Evolutionary conservation across 1,284 basidiomycete genomes (phyloP).

Genomic region (Sporisorium reilianum): DNA sequence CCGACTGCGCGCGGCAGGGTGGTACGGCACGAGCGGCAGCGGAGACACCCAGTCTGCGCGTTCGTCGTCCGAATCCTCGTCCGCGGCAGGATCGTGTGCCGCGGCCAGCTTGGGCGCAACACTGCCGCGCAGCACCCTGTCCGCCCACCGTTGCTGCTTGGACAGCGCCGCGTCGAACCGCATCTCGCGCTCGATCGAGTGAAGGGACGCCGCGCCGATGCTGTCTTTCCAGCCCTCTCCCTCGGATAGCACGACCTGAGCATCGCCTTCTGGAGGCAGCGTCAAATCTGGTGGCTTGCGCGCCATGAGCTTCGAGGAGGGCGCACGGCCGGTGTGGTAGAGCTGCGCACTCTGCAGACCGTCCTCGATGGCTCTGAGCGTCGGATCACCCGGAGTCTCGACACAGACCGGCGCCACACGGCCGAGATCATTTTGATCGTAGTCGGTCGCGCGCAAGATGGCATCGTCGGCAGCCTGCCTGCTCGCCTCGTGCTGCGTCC

Average conservation of each 20-base stretch:
- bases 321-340: not conserved
- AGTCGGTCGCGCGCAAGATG: conserved; percentile 10
- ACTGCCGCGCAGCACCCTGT: conserved; percentile 4
- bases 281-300: not conserved
- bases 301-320: not conserved
- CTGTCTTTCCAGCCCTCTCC: not conserved
- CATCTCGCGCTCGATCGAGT: conserved; percentile 28
- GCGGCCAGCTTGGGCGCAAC: not conserved
- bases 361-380: conserved; percentile 6
- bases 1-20: conserved; percentile 15
- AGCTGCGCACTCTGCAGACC: conserved; percentile 13
- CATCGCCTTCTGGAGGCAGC: not conserved
- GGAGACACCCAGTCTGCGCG: conserved; percentile 9
- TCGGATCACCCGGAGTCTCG: conserved; percentile 7
- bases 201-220: conserved; percentile 16
- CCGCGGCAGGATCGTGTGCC: not conserved
- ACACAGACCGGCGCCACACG: not conserved
- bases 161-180: conserved; percentile 13
- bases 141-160: conserved; percentile 23
- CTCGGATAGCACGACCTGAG: conserved; percentile 7
- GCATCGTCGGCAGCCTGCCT: conserved; percentile 15
- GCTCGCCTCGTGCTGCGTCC: not conserved
- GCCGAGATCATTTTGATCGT: conserved; percentile 11
- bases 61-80: not conserved
- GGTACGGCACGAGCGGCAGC: conserved; percentile 15